Evolutionary conservation across 257 asterid genomes (phyloP).

Genomic region (Penstemon newberryi): DNA sequence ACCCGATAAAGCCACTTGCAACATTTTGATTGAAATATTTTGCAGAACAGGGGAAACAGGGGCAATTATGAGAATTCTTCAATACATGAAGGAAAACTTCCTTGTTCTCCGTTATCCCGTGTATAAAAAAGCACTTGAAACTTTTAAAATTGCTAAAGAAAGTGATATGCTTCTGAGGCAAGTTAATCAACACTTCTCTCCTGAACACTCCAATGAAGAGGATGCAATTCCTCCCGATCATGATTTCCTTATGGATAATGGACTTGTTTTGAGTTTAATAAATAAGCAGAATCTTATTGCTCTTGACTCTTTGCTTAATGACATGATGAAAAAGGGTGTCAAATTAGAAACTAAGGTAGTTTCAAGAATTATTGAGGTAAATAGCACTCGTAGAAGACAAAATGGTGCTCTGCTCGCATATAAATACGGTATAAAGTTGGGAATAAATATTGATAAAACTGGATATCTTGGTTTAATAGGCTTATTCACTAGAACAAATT

Average conservation of each 20-base stretch:
- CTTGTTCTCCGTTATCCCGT: conserved; percentile 74
- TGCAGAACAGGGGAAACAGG: conserved; percentile 55
- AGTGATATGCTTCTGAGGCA: conserved; percentile 61
- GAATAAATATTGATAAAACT: conserved; percentile 48
- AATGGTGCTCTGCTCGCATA: conserved; percentile 64
- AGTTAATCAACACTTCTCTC: conserved; percentile 64
- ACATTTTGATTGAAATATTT: conserved; percentile 70
- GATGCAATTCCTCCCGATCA: conserved; percentile 19
- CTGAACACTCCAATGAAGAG: conserved; percentile 30
- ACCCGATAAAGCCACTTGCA: conserved; percentile 94
- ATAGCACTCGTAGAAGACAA: conserved; percentile 41
- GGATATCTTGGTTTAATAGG: conserved; percentile 70
- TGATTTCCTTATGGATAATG: conserved; percentile 38
- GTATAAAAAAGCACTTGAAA: conserved; percentile 57
- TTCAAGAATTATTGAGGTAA: conserved; percentile 59
- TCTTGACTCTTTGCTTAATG: conserved; percentile 61
- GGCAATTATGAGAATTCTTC: conserved; percentile 62
- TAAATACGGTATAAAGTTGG: conserved; percentile 48
- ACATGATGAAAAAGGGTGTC: conserved; percentile 42
- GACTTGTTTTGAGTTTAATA: conserved; percentile 44
- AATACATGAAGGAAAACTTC: conserved; percentile 74
- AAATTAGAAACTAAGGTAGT: conserved; percentile 44
- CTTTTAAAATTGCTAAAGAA: conserved; percentile 49
- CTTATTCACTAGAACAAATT: conserved; percentile 54
- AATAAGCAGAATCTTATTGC: conserved; percentile 58